Base-by-base conservation (phyloP, 192 early-diverging fungal genomes). In the Allomyces macrogynus region DNA sequence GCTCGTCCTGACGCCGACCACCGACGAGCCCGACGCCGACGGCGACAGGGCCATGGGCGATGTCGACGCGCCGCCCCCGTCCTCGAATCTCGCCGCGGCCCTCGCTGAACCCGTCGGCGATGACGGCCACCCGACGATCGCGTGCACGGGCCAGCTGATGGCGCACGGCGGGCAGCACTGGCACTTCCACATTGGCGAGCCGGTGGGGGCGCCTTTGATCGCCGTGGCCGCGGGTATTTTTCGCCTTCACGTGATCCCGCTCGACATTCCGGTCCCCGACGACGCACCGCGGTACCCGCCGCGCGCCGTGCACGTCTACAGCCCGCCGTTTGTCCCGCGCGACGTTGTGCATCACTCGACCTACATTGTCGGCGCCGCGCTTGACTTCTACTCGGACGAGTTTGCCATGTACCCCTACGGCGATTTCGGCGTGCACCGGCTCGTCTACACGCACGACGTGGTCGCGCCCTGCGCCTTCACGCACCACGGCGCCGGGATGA, bases 321-420 rank as follows among this genome's bases (percentile, higher is more conserved):
- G 20, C 49, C 49, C 49, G 9, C 16, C 49, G 49, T 14, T 14
- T n/a, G 49, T 57, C 16, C 20, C 49, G 49, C 49, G 16, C 16
- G 16, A 20, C 5, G 49, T n/a, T 5, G 49, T 7, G 12, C 49
- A 57, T 2, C 12, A 57, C 3, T 14, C 49, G 20, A 57, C 49
- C 2, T 14, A 14, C 16, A 57, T 57, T n/a, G 20, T n/a, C 49
- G 49, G 20, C 16, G 16, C 49, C 49, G 49, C 20, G 49, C 49
- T 57, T 5, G 87, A 84, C 24, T 92, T 92, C 68, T 86, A 84
- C 72, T 84, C 89, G 68, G 86, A 88, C 66, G 91, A 89, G 75
- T 85, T 88, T 61, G 91, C 90, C 0, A 86, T 87, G 14, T 96
- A 88, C 70, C 93, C 93, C 0, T 95, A 84, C 66, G 71, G 78